Evolutionary conservation across 331 rosid genomes (phyloP).

Genomic region (Pyracantha coccinea): DNA sequence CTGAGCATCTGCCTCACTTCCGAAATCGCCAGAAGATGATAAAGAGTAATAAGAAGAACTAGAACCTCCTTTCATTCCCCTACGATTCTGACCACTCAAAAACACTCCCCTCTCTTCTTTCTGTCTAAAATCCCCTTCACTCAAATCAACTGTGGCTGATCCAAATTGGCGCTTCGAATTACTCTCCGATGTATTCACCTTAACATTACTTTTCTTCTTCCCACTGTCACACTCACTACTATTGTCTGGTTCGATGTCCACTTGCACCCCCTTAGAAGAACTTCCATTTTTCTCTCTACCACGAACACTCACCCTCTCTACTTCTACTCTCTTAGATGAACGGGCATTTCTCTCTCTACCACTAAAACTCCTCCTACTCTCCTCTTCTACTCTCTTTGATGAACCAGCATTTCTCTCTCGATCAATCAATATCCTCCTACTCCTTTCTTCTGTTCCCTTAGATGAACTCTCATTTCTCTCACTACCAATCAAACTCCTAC

Average conservation of each 20-base stretch:
- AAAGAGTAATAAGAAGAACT: slow-evolving; percentile 84
- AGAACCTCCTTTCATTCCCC: slow-evolving; percentile 47
- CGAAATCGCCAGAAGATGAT: slow-evolving; percentile 53
- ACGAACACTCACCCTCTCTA: slow-evolving; percentile 19
- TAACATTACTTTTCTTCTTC: slow-evolving; percentile 15
- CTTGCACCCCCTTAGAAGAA: slow-evolving; percentile 31
- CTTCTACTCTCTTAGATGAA: slow-evolving; percentile 33
- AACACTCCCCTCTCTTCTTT: slow-evolving; percentile 26
- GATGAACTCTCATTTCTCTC: slow-evolving; percentile 30
- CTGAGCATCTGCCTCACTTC: slow-evolving; percentile 48
- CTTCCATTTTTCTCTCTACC: slow-evolving; percentile 30
- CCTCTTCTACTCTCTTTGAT: slow-evolving; percentile 25
- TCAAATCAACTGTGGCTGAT: slow-evolving; percentile 23
- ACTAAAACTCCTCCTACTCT: slow-evolving; percentile 17
- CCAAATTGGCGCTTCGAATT: slow-evolving; percentile 18
- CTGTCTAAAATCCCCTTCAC: slow-evolving; percentile 27
- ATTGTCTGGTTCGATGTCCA: slow-evolving; percentile 1
- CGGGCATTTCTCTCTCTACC: slow-evolving; percentile 26
- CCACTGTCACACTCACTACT: slow-evolving; percentile 1
- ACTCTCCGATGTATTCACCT: slow-evolving; percentile 7
- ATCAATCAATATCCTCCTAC: slow-evolving; percentile 12
- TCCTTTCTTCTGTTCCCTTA: slow-evolving; percentile 26
- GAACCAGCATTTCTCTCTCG: slow-evolving; percentile 29
- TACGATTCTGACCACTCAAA: slow-evolving; percentile 27
- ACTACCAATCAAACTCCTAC: slow-evolving; percentile 15